Evolutionary conservation across 2,329 filamentous ascomycete species (phyloP).

Genomic region (Macrophomina phaseolina): DNA sequence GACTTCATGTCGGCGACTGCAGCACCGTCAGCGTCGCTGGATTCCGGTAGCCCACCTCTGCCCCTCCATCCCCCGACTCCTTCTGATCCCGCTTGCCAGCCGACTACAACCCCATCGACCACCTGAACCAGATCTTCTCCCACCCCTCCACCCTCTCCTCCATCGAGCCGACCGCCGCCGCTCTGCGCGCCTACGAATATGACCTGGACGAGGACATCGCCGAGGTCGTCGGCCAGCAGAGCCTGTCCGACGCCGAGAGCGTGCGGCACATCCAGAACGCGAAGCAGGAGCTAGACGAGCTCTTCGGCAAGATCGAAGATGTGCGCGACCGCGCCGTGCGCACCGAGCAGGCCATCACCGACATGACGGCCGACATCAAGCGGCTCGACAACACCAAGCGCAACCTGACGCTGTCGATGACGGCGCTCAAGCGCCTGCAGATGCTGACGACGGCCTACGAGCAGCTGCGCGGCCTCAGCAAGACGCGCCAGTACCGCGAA

Average conservation of each 20-base stretch:
- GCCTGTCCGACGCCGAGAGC: conserved; percentile 83
- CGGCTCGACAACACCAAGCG: conserved; percentile 94
- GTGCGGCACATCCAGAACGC: conserved; percentile 90
- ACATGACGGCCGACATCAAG: conserved; percentile 99
- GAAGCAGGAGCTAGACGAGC: conserved; percentile 83
- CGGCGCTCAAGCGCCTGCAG: conserved; percentile 92
- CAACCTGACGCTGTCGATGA: conserved; percentile 97
- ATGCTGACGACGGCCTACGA: conserved; percentile 99
- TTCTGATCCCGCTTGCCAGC: conserved; percentile 50
- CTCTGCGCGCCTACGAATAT: conserved; percentile 77
- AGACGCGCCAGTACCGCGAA: conserved; percentile 89
- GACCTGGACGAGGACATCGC: conserved; percentile 80
- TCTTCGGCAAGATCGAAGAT: conserved; percentile 94
- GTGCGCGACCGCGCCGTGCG: conserved; percentile 87
- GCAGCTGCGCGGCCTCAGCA: conserved; percentile 82
- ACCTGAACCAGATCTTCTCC: conserved; percentile 92
- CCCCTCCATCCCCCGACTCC: conserved; percentile 19
- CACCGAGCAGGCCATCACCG: conserved; percentile 94
- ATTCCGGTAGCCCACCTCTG: conserved; percentile 41
- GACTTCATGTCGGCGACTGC: conserved; percentile 41
- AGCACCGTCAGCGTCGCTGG: conserved; percentile 41
- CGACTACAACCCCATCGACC: conserved; percentile 90
- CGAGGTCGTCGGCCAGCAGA: conserved; percentile 74
- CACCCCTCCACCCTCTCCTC: conserved; percentile 84
- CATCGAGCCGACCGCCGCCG: conserved; percentile 74